Evolutionary conservation across 148 eudicot species (phyloP), one percentile per base, ranked within the genome.

Genomic region (Chenopodium suecicum): DNA sequence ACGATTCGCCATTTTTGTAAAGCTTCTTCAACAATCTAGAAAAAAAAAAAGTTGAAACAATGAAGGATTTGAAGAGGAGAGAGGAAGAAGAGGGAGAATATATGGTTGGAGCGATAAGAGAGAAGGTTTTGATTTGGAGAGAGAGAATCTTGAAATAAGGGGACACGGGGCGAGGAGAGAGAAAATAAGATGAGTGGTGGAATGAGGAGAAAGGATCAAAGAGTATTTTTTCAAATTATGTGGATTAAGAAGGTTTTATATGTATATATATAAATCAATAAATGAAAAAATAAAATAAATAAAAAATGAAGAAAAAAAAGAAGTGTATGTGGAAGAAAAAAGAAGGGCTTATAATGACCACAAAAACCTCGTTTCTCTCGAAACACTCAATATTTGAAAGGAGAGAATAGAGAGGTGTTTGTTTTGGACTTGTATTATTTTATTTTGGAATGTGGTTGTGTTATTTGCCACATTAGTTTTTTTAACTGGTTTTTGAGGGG

Each of bases 331-430:
- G 65, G 23, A 31, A 46, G n/a, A 25, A 32, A 19, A 22, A 20
- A 37, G 78, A 19, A 22, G 6, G 73, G 29, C 2, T 5, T 46
- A 0, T 34, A 13, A 70, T 72, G 83, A 25, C 86, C 86, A 84
- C 86, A 81, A 52, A 84, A 48, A 84, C 70, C 78, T 84, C 69
- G 83, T 84, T 80, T 7, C 10, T 75, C 62, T 84, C 60, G 46
- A 70, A 70, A 79, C 81, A 72, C 75, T 44, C 75, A 34, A 22
- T 14, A 32, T 34, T n/a, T n/a, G 27, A 65, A 9, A n/a, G 12
- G 69, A 9, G 69, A 6, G 29, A 64, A 27, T 27, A 64, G 12
- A 9, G 12, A 9, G 52, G 1, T 48, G 52, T 48, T 48, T 64
- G 6, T 22, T 64, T 56, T 41, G 44, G 44, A 4, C 44, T 41